Base-by-base conservation (phyloP, 2,329 filamentous ascomycete species). In the Didymosphaeria variabile region DNA sequence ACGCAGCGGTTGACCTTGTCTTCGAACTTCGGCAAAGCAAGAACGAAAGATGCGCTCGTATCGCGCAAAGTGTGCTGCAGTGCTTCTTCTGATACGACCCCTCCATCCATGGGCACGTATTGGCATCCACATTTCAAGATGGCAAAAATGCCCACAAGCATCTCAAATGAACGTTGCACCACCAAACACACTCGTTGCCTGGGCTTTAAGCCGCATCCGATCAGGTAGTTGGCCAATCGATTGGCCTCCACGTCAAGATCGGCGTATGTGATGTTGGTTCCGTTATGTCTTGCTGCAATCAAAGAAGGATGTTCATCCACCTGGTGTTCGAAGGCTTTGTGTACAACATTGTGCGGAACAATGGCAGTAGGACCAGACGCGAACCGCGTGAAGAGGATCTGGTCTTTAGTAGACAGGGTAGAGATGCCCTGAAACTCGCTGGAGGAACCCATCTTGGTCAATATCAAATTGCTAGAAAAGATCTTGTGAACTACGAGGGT, bases 101-200 rank as follows among this genome's bases (percentile, higher is more conserved):
- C 83, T 38, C 86, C 86, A 62, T 89, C 87, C 2, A 88, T 79
- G 3, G 86, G 86, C 5, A 88, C 80, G 67, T 88, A 88, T 64
- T 88, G 86, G 15, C 83, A 86, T 21, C 86, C 86, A 51, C 83
- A 83, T 58, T 85, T 85, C 36, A 88, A 75, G 19, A 87, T 79
- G 2, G 85, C 86, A 58, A 86, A 78, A 52, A 88, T 87, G 21
- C 83, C 85, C 53, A 87, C 79, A 7, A 87, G 75, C 84, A 88
- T 86, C 64, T 86, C 84, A 51, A 86, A 74, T 42, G 85, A 83
- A 15, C 86, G 80, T 60, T 83, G 83, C 59, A 84, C 82, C n/a
- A 88, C 80, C 29, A 88, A 78, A n/a, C 83, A 84, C 6, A 87
- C 79, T 40, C 83, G 77, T 65, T 86, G 81, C 6, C 79, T 61